phyloP scores from a whole-genome alignment of 2,329 filamentous ascomycete genomes.

The Chaetomiaceae sp. region DNA sequence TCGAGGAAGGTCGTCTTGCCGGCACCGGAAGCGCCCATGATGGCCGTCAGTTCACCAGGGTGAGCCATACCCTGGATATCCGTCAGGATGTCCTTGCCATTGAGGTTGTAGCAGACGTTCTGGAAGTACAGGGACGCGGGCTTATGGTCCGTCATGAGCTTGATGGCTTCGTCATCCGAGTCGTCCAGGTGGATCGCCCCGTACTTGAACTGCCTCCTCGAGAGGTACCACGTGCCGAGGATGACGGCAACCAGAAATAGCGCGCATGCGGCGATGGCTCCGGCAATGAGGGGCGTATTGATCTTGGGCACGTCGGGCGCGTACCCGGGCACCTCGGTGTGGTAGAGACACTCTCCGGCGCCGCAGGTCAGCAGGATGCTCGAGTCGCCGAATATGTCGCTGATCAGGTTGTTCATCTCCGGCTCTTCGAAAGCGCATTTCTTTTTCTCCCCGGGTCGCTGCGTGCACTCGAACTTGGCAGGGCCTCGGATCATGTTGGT shows the following conservation, averaged over 20 bases:
- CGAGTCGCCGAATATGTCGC: constrained; percentile 81
- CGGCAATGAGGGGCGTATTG: constrained; percentile 93
- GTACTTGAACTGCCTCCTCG: constrained; percentile 65
- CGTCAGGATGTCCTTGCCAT: constrained; percentile 79
- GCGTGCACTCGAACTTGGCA: constrained; percentile 72
- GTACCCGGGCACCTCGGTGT: constrained; percentile 90
- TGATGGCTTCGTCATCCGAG: constrained; percentile 80
- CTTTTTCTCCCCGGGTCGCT: constrained; percentile 58
- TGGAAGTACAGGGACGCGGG: constrained; percentile 85
- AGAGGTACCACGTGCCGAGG: constrained; percentile 80
- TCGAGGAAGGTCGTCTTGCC: constrained; percentile 97
- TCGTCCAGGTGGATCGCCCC: constrained; percentile 81
- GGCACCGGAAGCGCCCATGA: constrained; percentile 97
- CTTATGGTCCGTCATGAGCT: constrained; percentile 87
- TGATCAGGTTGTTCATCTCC: constrained; percentile 86
- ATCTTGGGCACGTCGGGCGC: constrained; percentile 85
- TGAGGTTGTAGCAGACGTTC: constrained; percentile 79
- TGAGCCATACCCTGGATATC: constrained; percentile 81
- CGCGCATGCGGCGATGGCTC: constrained; percentile 80
- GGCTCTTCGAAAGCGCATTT: constrained; percentile 84
- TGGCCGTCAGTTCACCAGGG: constrained; percentile 91
- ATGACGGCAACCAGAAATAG: constrained; percentile 88
- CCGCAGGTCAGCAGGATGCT: constrained; percentile 81
- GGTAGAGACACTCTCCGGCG: constrained; percentile 88
- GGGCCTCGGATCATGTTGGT: constrained; percentile 79